Percentiles rank a stretch among this genome's conserved stretches.
These are phyloP conservation scores for Sugiyamaella xylanicola DNA, from an alignment of 1,139 yeast genomes.

Conservation along the genomic window DNA sequence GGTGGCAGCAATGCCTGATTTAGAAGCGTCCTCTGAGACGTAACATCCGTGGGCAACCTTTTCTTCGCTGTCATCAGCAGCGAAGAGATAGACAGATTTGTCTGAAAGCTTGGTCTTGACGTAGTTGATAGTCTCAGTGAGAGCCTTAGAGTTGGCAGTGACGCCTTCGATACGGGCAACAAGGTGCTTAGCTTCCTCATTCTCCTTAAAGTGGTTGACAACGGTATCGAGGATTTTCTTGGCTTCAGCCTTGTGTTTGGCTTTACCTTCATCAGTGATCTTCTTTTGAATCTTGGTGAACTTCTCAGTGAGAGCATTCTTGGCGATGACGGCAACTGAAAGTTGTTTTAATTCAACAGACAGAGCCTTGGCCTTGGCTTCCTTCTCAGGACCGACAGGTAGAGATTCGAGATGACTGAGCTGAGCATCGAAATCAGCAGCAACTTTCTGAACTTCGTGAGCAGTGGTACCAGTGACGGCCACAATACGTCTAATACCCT, in stretches of 20 bases:
- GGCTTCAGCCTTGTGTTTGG: conserved; percentile 83
- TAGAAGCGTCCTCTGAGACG: conserved; percentile 70
- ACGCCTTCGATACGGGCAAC: conserved; percentile 66
- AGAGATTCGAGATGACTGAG: conserved; percentile 58
- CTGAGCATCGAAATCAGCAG: conserved; percentile 65
- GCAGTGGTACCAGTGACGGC: conserved; percentile 96
- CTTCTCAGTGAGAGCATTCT: conserved; percentile 71
- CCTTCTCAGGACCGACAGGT: conserved; percentile 66
- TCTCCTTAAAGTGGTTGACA: conserved; percentile 60
- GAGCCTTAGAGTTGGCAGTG: conserved; percentile 87
- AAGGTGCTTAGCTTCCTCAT: conserved; percentile 54
- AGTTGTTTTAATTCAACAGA: conserved; percentile 84
- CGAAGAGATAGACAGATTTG: conserved; percentile 78
- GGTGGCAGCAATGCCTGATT: conserved; percentile 73
- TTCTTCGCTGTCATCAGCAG: conserved; percentile 63
- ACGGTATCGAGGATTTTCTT: conserved; percentile 83
- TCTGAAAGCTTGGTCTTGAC: conserved; percentile 76
- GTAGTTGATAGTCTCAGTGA: conserved; percentile 86
- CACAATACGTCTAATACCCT: conserved; percentile 96
- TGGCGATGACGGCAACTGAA: conserved; percentile 77
- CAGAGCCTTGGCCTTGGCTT: conserved; percentile 74
- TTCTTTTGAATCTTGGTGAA: conserved; percentile 81
- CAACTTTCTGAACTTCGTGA: conserved; percentile 81
- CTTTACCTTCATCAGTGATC: conserved; percentile 83
- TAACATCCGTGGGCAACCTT: conserved; percentile 96